A percentile compares a stretch with the other conserved stretches of the same genome.
Evolutionary conservation across 441 rosid species (phyloP).

Genomic region (Erodium moschatum): DNA sequence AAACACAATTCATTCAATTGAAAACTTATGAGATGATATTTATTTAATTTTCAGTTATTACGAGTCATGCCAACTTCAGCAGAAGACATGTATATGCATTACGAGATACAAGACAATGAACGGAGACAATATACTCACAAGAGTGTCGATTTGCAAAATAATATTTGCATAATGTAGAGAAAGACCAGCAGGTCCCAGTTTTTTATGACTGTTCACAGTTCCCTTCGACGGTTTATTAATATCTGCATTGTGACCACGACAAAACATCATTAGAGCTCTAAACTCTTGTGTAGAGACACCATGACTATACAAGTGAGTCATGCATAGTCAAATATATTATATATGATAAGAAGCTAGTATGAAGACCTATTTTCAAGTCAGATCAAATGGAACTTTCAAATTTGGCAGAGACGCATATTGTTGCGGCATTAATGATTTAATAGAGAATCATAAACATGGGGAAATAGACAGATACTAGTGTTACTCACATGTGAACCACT

Average conservation of each 20-base stretch:
- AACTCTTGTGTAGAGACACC: neutral
- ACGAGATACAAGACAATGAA: constrained; percentile 14
- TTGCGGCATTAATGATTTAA: neutral
- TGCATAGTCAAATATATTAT: neutral
- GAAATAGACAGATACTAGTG: neutral
- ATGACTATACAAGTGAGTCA: neutral
- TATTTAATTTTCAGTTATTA: neutral
- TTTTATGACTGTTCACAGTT: constrained; percentile 36
- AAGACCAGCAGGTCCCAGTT: constrained; percentile 88
- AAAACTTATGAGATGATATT: neutral
- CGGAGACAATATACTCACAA: constrained; percentile 49
- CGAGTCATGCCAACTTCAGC: neutral
- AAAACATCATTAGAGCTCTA: constrained; percentile 10
- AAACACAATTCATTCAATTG: neutral
- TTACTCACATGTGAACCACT: neutral
- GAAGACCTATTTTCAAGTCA: neutral
- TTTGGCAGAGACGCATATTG: neutral
- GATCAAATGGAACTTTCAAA: neutral
- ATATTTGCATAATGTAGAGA: constrained; percentile 97
- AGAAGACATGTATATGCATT: neutral
- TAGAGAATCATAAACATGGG: neutral
- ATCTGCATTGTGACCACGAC: constrained; percentile 36
- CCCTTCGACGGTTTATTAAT: constrained; percentile 42
- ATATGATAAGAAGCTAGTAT: neutral
- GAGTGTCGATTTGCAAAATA: constrained; percentile 82